Percentiles rank a stretch among this genome's conserved stretches.
phyloP scores from a whole-genome alignment of 2,329 filamentous ascomycete species.

The Fusarium torreyae region DNA sequence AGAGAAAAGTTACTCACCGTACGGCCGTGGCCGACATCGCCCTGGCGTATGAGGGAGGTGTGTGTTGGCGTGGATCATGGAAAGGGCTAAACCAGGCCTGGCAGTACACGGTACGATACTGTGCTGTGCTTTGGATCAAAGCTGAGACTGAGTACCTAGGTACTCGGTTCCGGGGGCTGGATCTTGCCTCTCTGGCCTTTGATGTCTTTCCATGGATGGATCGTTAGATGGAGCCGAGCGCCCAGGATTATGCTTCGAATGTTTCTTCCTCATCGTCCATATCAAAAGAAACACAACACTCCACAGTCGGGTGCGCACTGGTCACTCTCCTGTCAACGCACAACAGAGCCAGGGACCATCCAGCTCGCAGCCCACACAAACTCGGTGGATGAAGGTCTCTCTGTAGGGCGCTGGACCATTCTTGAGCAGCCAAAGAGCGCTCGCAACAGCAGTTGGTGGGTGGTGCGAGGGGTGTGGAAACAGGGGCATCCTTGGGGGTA shows the following conservation, averaged over 20 bases:
- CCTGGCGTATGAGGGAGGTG: constrained; percentile 31
- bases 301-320: constrained; percentile 50
- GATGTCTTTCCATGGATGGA: constrained; percentile 28
- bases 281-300: constrained; percentile 26
- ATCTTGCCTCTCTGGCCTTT: constrained; percentile 23
- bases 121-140: constrained; percentile 32
- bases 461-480: constrained; percentile 48
- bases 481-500: constrained; percentile 48
- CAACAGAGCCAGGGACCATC: constrained; percentile 45
- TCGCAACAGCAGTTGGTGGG: constrained; percentile 41
- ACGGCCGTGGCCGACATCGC: constrained; percentile 33
- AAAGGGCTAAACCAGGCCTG: constrained; percentile 23
- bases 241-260: constrained; percentile 20
- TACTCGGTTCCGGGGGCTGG: constrained; percentile 22
- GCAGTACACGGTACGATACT: constrained; percentile 33
- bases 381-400: constrained; percentile 47
- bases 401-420: constrained; percentile 33
- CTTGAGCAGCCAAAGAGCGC: constrained; percentile 38
- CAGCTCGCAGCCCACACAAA: constrained; percentile 42
- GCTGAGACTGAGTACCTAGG: constrained; percentile 27
- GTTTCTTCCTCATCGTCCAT: constrained; percentile 28
- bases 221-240: constrained; percentile 11
- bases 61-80: constrained; percentile 33
- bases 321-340: constrained; percentile 49
- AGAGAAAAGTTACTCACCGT: constrained; percentile 24